Conservation (phyloP, 1,139 yeast genomes). For the Geotrichum cucujoidarum region DNA sequence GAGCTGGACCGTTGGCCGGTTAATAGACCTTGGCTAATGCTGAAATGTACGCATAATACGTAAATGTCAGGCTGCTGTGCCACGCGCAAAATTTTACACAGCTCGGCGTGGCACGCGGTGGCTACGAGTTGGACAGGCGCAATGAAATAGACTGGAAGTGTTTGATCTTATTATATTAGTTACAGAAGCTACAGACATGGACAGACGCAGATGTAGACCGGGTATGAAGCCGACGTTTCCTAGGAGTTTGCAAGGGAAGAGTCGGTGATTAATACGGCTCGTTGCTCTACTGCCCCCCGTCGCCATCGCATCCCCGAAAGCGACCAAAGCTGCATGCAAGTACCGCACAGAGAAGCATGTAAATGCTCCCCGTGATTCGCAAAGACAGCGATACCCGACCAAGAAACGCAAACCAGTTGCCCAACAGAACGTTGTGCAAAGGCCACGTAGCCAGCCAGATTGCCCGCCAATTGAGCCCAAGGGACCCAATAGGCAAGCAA, state of each 20-base stretch:
- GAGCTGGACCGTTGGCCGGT: too few species aligned
- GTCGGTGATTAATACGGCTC: constrained; percentile 18
- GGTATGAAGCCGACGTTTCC: constrained; percentile 17
- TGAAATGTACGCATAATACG: too few species aligned
- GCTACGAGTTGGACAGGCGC: too few species aligned
- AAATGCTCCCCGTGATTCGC: background rate
- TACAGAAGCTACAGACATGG: too few species aligned
- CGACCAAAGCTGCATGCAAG: constrained; percentile 5
- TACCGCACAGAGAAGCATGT: background rate
- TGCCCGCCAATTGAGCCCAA: background rate
- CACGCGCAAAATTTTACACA: too few species aligned
- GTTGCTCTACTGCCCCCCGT: constrained; percentile 9
- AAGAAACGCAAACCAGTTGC: background rate
- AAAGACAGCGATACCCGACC: constrained; percentile 2
- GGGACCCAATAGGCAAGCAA: background rate
- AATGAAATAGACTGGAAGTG: too few species aligned
- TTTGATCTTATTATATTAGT: too few species aligned
- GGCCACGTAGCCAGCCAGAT: background rate
- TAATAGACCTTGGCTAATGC: too few species aligned
- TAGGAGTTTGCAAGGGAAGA: background rate
- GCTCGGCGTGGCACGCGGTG: too few species aligned
- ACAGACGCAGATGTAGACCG: too few species aligned
- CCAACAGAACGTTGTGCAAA: constrained; percentile 3
- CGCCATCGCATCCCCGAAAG: background rate
- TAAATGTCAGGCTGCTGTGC: too few species aligned